phyloP scores from a whole-genome alignment of 2,329 filamentous ascomycete genomes.

The Plenodomus lindquistii region DNA sequence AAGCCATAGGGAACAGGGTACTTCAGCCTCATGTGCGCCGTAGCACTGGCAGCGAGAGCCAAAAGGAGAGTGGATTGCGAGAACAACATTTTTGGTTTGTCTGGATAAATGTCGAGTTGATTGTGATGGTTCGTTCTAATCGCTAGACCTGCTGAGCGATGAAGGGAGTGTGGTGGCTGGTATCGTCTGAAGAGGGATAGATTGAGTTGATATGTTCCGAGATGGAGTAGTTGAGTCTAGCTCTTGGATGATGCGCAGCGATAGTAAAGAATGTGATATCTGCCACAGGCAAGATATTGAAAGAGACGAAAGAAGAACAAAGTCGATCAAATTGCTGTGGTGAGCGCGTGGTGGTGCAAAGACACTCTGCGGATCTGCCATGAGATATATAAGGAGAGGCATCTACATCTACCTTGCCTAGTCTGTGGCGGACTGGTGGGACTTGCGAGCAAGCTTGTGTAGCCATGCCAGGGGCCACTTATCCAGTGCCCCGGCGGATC shows the following conservation, averaged over 20 bases:
- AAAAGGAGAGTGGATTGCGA: conserved; percentile 53
- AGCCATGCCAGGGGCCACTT: conserved; percentile 16
- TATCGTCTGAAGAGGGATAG: conserved; percentile 9
- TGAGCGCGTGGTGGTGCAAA: conserved; percentile 26
- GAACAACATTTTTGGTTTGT: conserved; percentile 53
- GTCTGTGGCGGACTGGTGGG: conserved; percentile 20
- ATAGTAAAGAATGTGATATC: conserved; percentile 38
- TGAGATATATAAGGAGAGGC: conserved; percentile 26
- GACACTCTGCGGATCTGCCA: conserved; percentile 18
- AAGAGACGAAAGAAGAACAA: conserved; percentile 13
- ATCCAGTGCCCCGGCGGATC: conserved; percentile 33
- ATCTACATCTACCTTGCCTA: conserved; percentile 16
- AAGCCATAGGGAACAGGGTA: conserved; percentile 66
- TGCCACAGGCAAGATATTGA: conserved; percentile 43
- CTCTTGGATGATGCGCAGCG: conserved; percentile 24
- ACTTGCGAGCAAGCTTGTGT: conserved; percentile 12
- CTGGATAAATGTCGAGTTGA: conserved; percentile 22
- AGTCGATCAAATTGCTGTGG: conserved; percentile 28
- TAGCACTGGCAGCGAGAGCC: conserved; percentile 60
- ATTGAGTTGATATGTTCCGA: conserved; percentile 4
- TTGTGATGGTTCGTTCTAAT: conserved; percentile 25
- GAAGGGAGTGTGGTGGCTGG: conserved; percentile 19
- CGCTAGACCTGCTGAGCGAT: conserved; percentile 48
- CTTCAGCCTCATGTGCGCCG: conserved; percentile 77
- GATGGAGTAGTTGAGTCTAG: conserved; percentile 21